A percentile compares a stretch with the other conserved stretches of the same genome.
phyloP scores from a whole-genome alignment of 495 filamentous ascomycete genomes.

The Darksidea phi region DNA sequence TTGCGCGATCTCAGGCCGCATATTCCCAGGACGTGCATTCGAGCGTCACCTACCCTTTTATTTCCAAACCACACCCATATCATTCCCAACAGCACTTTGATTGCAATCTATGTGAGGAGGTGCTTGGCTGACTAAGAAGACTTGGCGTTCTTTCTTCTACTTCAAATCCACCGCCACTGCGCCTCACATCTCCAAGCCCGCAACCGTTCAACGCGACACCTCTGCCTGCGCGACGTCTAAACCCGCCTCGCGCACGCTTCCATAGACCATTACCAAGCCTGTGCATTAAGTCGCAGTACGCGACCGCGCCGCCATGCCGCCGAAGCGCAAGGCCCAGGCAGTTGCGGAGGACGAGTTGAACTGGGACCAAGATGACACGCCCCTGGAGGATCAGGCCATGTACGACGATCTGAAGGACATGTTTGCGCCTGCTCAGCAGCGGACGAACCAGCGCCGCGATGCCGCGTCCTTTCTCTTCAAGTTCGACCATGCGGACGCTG shows the following conservation, averaged over 20 bases:
- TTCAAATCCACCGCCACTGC: too few relatives aligned
- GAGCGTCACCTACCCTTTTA: too few relatives aligned
- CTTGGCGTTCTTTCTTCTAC: background rate
- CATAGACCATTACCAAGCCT: too few relatives aligned
- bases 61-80: too few relatives aligned
- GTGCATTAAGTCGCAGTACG: background rate
- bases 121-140: too few relatives aligned
- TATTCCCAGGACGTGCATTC: too few relatives aligned
- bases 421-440: conserved; percentile 51
- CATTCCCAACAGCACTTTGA: too few relatives aligned
- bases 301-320: conserved; percentile 56
- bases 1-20: background rate
- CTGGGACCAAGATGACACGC: conserved; percentile 51
- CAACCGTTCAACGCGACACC: too few relatives aligned
- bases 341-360: conserved; percentile 66
- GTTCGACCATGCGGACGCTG: conserved; percentile 77
- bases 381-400: conserved; percentile 47
- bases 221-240: too few relatives aligned
- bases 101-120: too few relatives aligned
- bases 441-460: conserved; percentile 38
- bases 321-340: conserved; percentile 69
- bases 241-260: too few relatives aligned
- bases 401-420: conserved; percentile 63
- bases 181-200: too few relatives aligned
- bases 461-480: conserved; percentile 54